Base-by-base conservation (phyloP, 2,329 filamentous ascomycete species). In the Hypoxylon sp. region DNA sequence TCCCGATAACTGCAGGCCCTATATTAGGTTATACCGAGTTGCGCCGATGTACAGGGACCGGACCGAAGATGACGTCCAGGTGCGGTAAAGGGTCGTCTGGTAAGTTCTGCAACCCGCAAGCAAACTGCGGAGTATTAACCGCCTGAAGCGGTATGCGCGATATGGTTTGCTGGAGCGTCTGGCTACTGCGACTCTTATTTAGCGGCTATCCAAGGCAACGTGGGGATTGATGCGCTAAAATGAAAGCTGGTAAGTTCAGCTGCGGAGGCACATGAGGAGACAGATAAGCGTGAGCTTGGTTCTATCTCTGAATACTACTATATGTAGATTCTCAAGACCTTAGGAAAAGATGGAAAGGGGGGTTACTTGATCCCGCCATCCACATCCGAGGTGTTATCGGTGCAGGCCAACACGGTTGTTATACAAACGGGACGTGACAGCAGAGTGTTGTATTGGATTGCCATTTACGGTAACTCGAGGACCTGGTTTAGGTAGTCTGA, bases 41-140 rank as follows among this genome's bases (percentile, higher is more conserved):
- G 57, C 58, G 63, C 66, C 68, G 68, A 70, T n/a, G 56, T 55
- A 45, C 64, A 61, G 57, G 60, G 37, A 29, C 67, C 68, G 65
- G 65, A 47, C 68, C 67, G 69, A 70, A 71, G 68, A 61, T 73
- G 69, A 72, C 69, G 68, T 68, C 56, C 60, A 50, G 43, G 50
- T 68, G 56, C 61, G 68, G 61, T 43, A 14, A 43, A 52, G 48
- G 55, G 41, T 65, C 46, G 19, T 39, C 55, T 62, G 34, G 41
- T 39, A 37, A 70, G 23, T 25, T 46, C 54, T 68, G 41, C 45
- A 58, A 32, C 48, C 56, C 55, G 56, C 56, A 57, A 46, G 32
- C 21, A 64, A 39, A 41, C 53, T 59, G 63, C 55, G 43, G 67
- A 69, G 63, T 54, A 70, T 59, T 62, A 57, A 59, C 65, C 58